Conservation (phyloP, 116 monocot genomes). For the Iris pallida region DNA sequence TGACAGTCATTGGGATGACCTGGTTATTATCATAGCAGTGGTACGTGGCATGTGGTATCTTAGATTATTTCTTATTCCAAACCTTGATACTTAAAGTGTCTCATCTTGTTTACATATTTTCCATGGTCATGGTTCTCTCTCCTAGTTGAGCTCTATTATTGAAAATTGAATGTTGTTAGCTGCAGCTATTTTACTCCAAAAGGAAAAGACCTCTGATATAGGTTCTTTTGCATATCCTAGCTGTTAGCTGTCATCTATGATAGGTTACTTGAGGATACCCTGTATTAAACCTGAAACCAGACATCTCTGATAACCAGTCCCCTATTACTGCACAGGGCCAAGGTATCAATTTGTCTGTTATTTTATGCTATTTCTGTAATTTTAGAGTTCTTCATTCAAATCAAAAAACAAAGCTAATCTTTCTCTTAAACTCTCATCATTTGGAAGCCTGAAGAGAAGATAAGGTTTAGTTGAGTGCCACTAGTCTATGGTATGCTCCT, state of each 20-base stretch:
- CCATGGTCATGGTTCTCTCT: background rate
- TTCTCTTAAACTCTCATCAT: no score
- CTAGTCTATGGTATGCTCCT: no score
- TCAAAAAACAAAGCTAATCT: no score
- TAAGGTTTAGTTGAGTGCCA: no score
- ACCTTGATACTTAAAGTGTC: background rate
- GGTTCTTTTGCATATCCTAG: background rate
- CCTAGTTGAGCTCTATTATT: background rate
- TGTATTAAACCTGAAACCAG: no score
- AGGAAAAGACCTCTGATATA: background rate
- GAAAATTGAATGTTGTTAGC: background rate
- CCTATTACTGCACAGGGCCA: slow-evolving; percentile 70
- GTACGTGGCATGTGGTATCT: slow-evolving; percentile 24
- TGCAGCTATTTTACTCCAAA: no score
- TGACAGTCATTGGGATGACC: slow-evolving; percentile 80
- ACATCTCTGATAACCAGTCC: slow-evolving; percentile 47
- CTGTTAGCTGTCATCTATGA: no score
- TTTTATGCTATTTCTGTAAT: no score
- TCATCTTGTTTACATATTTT: background rate
- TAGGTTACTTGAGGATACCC: no score
- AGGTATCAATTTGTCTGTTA: slow-evolving; percentile 29
- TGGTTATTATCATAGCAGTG: slow-evolving; percentile 91
- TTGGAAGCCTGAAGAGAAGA: no score
- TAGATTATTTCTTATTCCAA: background rate
- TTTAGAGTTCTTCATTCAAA: no score